Conservation (phyloP, 208 protist genomes). For the Leishmania major region DNA sequence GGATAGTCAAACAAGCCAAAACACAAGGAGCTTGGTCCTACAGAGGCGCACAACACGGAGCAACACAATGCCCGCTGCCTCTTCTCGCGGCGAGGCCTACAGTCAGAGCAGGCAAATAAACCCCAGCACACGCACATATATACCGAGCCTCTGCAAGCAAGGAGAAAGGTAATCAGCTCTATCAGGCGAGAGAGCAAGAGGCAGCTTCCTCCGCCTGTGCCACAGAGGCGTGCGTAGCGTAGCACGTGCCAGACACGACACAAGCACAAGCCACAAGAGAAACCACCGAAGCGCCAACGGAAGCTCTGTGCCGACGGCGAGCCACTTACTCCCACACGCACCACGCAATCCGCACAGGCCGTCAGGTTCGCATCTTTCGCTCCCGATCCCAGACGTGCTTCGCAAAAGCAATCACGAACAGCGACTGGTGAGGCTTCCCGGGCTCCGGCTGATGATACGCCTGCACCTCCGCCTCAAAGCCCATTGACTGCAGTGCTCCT, state of each 20-base stretch:
- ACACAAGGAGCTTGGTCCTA: neutral
- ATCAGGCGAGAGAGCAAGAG: neutral
- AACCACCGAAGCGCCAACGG: neutral
- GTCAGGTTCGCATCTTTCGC: constrained; percentile 43
- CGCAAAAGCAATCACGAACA: constrained; percentile 85
- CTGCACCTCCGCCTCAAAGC: constrained; percentile 77
- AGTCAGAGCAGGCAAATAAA: neutral
- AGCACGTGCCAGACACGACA: neutral
- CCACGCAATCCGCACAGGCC: neutral
- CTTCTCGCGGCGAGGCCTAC: neutral
- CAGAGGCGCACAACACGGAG: neutral
- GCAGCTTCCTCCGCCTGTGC: neutral
- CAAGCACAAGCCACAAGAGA: neutral
- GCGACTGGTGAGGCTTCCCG: constrained; percentile 69
- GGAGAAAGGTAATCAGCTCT: neutral
- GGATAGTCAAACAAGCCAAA: neutral
- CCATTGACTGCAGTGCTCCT: constrained; percentile 73
- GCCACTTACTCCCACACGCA: neutral
- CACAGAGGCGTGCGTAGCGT: neutral
- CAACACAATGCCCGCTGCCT: neutral
- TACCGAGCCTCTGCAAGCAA: neutral
- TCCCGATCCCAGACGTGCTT: constrained; percentile 85
- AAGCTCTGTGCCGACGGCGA: neutral
- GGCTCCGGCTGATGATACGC: constrained; percentile 84
- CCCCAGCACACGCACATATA: neutral